Conservation (phyloP, 768 basidiomycete genomes). For the Lyophyllum semitale region DNA sequence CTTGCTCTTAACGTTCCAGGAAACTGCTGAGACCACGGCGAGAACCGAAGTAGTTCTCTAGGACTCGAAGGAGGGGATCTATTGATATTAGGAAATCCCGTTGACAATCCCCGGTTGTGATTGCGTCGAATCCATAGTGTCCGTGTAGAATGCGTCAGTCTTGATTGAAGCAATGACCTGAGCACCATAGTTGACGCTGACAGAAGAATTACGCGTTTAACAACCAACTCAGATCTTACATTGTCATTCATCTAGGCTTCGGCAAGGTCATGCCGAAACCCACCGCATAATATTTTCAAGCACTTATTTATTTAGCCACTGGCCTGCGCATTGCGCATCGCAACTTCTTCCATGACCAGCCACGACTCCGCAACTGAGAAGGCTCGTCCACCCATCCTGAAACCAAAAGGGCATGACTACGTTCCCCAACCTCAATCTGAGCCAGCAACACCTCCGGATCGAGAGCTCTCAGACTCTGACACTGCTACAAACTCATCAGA, state of each 20-base stretch:
- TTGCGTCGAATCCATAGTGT: not conserved
- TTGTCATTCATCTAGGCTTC: too few relatives aligned
- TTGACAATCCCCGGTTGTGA: not conserved
- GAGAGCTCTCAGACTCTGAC: slow-evolving; percentile 35
- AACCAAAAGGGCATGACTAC: slow-evolving; percentile 24
- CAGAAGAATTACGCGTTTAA: not conserved
- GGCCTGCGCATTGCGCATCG: not conserved
- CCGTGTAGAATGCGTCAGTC: not conserved
- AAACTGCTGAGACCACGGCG: slow-evolving; percentile 44
- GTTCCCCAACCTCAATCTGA: slow-evolving; percentile 10
- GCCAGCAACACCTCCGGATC: slow-evolving; percentile 15
- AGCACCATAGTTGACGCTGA: not conserved
- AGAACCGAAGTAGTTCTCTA: slow-evolving; percentile 25
- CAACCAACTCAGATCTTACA: too few relatives aligned
- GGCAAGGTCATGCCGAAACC: not conserved
- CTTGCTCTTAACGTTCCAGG: slow-evolving; percentile 31
- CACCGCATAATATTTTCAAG: too few relatives aligned
- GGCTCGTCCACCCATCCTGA: slow-evolving; percentile 1
- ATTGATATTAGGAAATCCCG: not conserved
- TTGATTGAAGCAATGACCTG: not conserved
- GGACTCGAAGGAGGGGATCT: not conserved
- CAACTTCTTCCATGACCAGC: slow-evolving; percentile 1
- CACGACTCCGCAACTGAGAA: slow-evolving; percentile 2
- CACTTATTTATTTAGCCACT: slow-evolving; percentile 10
- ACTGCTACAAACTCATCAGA: slow-evolving; percentile 64